These are phyloP conservation scores for Cladophialophora bantiana DNA, from an alignment of 2,329 filamentous ascomycete genomes.

Conservation along the genomic window DNA sequence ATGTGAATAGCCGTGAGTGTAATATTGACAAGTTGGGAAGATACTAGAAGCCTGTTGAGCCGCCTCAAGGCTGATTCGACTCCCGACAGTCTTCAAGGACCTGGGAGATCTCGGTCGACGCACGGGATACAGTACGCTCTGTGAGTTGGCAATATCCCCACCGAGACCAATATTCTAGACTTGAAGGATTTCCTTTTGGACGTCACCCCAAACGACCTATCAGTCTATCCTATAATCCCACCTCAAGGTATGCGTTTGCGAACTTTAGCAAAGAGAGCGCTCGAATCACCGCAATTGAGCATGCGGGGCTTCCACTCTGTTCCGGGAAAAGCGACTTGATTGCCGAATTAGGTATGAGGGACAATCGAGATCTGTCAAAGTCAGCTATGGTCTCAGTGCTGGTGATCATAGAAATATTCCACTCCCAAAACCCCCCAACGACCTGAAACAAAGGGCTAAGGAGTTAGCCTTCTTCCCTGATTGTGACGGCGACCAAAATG, in stretches of 20 bases:
- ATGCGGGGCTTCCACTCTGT: slow-evolving; percentile 24
- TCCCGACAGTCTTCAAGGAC: too few relatives aligned
- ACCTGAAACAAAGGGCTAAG: slow-evolving; percentile 15
- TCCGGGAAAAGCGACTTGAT: slow-evolving; percentile 28
- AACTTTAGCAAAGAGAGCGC: slow-evolving; percentile 27
- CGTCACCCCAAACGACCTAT: slow-evolving; percentile 7
- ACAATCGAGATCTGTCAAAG: slow-evolving; percentile 29
- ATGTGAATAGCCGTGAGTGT: too few relatives aligned
- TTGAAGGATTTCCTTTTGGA: slow-evolving; percentile 27
- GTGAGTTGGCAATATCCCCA: slow-evolving; percentile 33
- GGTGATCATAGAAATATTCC: slow-evolving; percentile 10
- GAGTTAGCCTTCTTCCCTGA: slow-evolving; percentile 28
- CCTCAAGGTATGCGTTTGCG: slow-evolving; percentile 31
- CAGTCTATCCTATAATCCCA: slow-evolving; percentile 31
- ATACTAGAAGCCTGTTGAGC: too few relatives aligned
- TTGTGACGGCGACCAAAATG: slow-evolving; percentile 19
- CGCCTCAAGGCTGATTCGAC: too few relatives aligned
- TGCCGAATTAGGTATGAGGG: slow-evolving; percentile 26
- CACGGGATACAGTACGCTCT: slow-evolving; percentile 15
- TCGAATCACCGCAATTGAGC: slow-evolving; percentile 19
- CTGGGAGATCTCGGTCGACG: too few relatives aligned
- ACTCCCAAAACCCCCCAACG: not conserved
- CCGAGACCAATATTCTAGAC: slow-evolving; percentile 22
- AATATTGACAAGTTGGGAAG: too few relatives aligned
- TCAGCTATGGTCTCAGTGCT: slow-evolving; percentile 25